Percentiles rank a stretch among this genome's conserved stretches.
phyloP scores from a whole-genome alignment of 768 basidiomycete species.

The Mycena indigotica region DNA sequence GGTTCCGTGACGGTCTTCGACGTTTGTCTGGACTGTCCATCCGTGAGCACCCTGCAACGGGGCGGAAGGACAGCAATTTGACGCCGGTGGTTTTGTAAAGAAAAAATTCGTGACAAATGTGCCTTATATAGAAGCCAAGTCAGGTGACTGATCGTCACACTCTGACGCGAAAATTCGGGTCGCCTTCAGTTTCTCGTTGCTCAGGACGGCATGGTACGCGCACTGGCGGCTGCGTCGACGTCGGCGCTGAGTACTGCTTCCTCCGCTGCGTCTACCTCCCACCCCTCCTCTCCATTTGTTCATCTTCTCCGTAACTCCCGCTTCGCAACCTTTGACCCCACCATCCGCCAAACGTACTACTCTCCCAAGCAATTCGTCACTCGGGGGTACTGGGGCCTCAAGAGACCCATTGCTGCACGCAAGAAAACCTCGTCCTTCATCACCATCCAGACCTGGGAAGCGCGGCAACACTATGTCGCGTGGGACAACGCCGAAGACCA shows the following conservation, averaged over 20 bases:
- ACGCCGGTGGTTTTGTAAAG: constrained; percentile 53
- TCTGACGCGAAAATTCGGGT: neutral
- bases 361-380: constrained; percentile 68
- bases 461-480: constrained; percentile 73
- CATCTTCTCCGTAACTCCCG: constrained; percentile 79
- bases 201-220: neutral
- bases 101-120: constrained; percentile 11
- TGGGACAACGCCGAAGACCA: constrained; percentile 71
- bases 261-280: constrained; percentile 14
- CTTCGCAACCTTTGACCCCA: constrained; percentile 78
- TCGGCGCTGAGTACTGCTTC: constrained; percentile 17
- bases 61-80: constrained; percentile 76
- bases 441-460: constrained; percentile 68
- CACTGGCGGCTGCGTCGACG: constrained; percentile 17
- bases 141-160: neutral
- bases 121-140: constrained; percentile 31
- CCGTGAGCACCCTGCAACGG: constrained; percentile 47
- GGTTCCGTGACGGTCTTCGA: constrained; percentile 67
- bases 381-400: constrained; percentile 84
- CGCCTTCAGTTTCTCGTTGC: too few relatives aligned
- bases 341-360: constrained; percentile 77
- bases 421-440: constrained; percentile 62
- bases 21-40: constrained; percentile 89
- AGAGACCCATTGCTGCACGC: constrained; percentile 74
- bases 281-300: constrained; percentile 68